A percentile compares a stretch with the other conserved stretches of the same genome.
phyloP scores from a whole-genome alignment of 2,329 filamentous ascomycete genomes.

The Lasiodiplodia theobromae region DNA sequence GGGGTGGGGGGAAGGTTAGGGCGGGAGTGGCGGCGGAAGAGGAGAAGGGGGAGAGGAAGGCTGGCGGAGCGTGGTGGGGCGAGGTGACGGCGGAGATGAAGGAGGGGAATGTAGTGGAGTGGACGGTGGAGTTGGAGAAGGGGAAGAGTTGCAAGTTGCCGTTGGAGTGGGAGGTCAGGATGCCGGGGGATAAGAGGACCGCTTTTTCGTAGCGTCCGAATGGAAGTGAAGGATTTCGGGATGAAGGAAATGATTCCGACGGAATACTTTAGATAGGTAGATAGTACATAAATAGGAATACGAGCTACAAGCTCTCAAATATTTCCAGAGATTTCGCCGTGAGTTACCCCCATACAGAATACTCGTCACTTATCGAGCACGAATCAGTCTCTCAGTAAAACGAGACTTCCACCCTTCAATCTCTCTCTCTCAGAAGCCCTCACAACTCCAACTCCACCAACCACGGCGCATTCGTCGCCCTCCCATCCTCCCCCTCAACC shows the following conservation, averaged over 20 bases:
- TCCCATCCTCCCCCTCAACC: constrained; percentile 59
- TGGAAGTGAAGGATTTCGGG: background rate
- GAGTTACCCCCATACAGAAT: no score
- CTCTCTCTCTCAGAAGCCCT: background rate
- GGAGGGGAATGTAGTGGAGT: constrained; percentile 35
- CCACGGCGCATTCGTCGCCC: constrained; percentile 61
- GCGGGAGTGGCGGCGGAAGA: constrained; percentile 34
- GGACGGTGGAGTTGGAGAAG: constrained; percentile 43
- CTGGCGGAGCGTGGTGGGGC: constrained; percentile 32
- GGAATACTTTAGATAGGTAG: background rate
- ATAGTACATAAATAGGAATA: background rate
- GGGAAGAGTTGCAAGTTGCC: constrained; percentile 64
- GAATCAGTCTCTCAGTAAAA: no score
- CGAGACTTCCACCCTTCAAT: no score
- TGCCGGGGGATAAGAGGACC: constrained; percentile 60
- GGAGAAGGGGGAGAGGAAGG: constrained; percentile 31
- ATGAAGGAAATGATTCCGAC: background rate
- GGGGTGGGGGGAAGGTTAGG: constrained; percentile 26
- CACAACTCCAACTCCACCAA: constrained; percentile 52
- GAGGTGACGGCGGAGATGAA: constrained; percentile 26
- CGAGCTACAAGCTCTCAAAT: background rate
- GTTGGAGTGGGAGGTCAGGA: constrained; percentile 67
- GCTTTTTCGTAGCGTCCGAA: background rate
- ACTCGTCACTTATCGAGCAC: no score
- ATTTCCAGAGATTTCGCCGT: background rate